These are phyloP conservation scores for Colletotrichum sp. DNA, from an alignment of 2,329 filamentous ascomycete species.

Conservation along the genomic window DNA sequence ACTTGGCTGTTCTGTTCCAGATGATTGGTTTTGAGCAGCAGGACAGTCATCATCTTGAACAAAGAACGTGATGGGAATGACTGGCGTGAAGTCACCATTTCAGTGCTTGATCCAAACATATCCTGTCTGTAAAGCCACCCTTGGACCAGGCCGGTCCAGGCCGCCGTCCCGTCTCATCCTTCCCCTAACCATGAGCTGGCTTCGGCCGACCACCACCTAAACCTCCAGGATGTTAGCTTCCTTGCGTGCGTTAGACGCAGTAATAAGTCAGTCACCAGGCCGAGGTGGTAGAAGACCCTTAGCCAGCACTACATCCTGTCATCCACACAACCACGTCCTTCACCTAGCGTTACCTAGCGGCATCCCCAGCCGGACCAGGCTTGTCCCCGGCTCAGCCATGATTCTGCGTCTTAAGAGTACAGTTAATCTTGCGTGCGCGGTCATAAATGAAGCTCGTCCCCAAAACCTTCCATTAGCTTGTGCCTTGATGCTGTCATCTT, in stretches of 20 bases:
- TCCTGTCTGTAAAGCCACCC: neutral
- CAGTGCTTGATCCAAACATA: neutral
- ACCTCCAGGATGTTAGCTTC: neutral
- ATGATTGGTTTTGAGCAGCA: neutral
- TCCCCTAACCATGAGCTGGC: neutral
- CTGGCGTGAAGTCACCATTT: neutral
- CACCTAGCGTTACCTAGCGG: neutral
- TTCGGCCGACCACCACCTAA: neutral
- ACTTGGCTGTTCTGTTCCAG: neutral
- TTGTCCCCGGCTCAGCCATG: neutral
- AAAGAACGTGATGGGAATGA: neutral
- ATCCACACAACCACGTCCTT: neutral
- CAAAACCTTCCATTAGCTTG: neutral
- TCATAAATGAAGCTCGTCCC: neutral
- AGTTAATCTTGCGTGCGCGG: neutral
- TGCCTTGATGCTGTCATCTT: neutral
- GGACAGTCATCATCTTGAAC: neutral
- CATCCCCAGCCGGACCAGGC: neutral
- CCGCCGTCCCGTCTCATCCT: neutral
- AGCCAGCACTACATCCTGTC: neutral
- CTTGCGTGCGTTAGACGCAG: neutral
- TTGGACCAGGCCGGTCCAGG: neutral
- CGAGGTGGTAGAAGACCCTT: neutral
- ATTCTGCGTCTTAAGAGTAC: neutral
- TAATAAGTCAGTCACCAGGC: neutral